These are phyloP conservation scores for Sclerotinia spermophila DNA, from an alignment of 2,329 filamentous ascomycete genomes.

Conservation along the genomic window DNA sequence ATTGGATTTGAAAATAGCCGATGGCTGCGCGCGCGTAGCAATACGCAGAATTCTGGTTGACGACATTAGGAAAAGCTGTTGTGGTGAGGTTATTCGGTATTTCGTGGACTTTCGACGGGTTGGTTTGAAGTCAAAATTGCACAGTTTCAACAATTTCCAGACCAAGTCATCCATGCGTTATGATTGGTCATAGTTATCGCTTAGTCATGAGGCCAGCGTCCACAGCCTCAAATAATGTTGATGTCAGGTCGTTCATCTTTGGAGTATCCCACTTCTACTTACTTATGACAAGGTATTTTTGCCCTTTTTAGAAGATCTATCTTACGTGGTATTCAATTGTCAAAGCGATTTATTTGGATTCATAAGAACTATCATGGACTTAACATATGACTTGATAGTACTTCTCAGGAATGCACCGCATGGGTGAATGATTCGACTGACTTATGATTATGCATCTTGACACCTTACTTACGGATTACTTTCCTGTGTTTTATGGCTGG, in stretches of 20 bases:
- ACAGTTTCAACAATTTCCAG: constrained; percentile 16
- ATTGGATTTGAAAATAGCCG: constrained; percentile 61
- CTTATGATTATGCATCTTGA: background rate
- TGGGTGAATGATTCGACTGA: background rate
- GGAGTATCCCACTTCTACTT: constrained; percentile 1
- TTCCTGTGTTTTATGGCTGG: background rate
- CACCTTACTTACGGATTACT: background rate
- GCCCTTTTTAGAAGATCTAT: no score
- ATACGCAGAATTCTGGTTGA: constrained; percentile 66
- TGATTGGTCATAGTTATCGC: constrained; percentile 13
- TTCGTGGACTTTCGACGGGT: constrained; percentile 19
- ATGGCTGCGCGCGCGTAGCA: constrained; percentile 61
- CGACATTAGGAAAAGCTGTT: constrained; percentile 51
- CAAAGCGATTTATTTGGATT: background rate
- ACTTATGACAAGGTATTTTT: background rate
- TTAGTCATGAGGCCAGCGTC: constrained; percentile 10
- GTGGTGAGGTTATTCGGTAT: constrained; percentile 22
- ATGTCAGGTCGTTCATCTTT: background rate
- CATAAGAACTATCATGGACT: background rate
- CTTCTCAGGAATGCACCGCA: background rate
- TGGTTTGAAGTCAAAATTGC: constrained; percentile 19
- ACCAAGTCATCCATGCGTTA: background rate
- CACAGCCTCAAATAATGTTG: background rate
- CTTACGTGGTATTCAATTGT: background rate
- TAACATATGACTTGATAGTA: background rate